Evolutionary conservation across 1,284 basidiomycete species (phyloP).

Genomic region (Sporisorium graminicola): DNA sequence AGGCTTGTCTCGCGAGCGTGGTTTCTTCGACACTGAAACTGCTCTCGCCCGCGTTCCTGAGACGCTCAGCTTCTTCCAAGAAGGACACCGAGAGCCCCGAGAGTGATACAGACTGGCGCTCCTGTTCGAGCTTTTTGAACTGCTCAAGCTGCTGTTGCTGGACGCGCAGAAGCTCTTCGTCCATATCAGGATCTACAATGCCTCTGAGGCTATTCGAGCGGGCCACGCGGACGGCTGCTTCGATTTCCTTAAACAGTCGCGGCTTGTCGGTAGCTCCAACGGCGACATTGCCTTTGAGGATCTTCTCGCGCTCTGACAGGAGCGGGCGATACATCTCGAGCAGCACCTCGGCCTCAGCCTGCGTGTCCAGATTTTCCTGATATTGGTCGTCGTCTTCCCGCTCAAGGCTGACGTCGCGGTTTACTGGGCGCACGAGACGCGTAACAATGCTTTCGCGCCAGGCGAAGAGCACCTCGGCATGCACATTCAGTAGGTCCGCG

Average conservation of each 20-base stretch:
- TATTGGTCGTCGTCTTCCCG: conserved; percentile 66
- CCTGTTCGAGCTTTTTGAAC: conserved; percentile 58
- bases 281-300: conserved; percentile 56
- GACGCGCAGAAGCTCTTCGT: conserved; percentile 47
- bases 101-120: conserved; percentile 40
- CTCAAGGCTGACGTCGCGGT: conserved; percentile 62
- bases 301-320: conserved; percentile 60
- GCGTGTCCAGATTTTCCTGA: conserved; percentile 65
- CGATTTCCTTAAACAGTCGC: conserved; percentile 54
- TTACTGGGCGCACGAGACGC: conserved; percentile 56
- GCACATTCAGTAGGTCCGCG: conserved; percentile 38
- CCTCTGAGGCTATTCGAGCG: conserved; percentile 35
- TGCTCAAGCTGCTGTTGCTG: conserved; percentile 57
- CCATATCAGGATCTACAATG: conserved; percentile 29
- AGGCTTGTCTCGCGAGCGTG: conserved; percentile 26
- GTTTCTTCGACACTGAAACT: conserved; percentile 36
- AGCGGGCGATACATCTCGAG: conserved; percentile 66
- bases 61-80: conserved; percentile 17
- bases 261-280: conserved; percentile 59
- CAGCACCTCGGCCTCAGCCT: conserved; percentile 64
- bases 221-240: conserved; percentile 35
- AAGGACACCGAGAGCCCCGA: conserved; percentile 20
- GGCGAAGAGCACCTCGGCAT: conserved; percentile 50
- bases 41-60: conserved; percentile 44
- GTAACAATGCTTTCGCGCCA: conserved; percentile 57